phyloP scores from a whole-genome alignment of 768 basidiomycete species.

The Boletales sp. region DNA sequence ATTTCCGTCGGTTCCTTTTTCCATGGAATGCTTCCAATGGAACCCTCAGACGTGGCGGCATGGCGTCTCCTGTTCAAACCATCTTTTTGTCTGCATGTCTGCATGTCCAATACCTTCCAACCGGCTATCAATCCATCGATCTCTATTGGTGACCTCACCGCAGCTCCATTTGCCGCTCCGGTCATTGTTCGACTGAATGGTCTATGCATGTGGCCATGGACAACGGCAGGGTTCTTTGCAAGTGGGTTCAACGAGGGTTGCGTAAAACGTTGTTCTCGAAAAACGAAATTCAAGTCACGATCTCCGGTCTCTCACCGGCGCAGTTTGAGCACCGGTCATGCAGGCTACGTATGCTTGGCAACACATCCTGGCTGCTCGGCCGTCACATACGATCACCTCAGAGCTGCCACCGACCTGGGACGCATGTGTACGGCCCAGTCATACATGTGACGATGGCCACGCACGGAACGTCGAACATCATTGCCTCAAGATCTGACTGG shows the following conservation, averaged over 20 bases:
- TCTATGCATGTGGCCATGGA: neutral
- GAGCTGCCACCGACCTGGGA: constrained; percentile 12
- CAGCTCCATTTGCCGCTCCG: constrained; percentile 1
- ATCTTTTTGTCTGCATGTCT: neutral
- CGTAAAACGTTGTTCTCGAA: neutral
- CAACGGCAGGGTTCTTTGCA: neutral
- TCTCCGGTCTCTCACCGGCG: neutral
- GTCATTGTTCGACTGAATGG: constrained; percentile 1
- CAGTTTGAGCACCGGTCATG: neutral
- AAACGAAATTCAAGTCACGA: neutral
- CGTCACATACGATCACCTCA: constrained; percentile 7
- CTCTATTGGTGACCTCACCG: constrained; percentile 6
- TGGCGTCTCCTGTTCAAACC: neutral
- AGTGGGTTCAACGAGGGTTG: neutral
- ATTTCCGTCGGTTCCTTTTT: constrained; percentile 10
- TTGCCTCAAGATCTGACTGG: constrained; percentile 16
- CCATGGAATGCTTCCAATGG: constrained; percentile 21
- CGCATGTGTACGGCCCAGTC: neutral
- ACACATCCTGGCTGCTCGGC: constrained; percentile 1
- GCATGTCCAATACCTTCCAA: neutral
- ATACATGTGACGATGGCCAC: no score
- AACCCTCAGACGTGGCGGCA: constrained; percentile 13
- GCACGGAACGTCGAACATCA: neutral
- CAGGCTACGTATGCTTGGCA: constrained; percentile 14
- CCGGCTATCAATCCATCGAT: neutral